Base-by-base conservation (phyloP, 2,329 filamentous ascomycete species). In the Fusarium aywerte region DNA sequence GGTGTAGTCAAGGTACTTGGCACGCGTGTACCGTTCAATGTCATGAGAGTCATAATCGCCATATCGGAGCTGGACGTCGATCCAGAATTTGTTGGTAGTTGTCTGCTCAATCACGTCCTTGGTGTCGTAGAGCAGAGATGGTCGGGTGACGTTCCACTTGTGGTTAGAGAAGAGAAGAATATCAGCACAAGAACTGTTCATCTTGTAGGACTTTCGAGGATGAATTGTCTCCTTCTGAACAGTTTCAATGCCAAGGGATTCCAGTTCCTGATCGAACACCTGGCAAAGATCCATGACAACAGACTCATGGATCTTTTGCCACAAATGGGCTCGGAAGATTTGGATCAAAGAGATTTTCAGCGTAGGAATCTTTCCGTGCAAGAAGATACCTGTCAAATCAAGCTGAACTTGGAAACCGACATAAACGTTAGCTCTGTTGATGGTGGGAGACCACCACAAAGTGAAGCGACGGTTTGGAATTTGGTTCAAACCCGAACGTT, bases 181-280 rank as follows among this genome's bases (percentile, higher is more conserved):
- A 78, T 99, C 96, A 6, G 96, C 96, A 75, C 96, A 98, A 58
- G 95, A 98, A 74, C 94, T 97, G 84, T 99, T 99, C 96, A 99
- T 99, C 88, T 99, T 99, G 88, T 99, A 99, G 6, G 93, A 97
- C 81, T 99, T 99, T 87, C 96, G 88, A 51, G 96, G 96, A 83
- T 99, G 96, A 61, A 99, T 99, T 0, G 96, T 98, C 82, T 99
- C 96, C 80, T 99, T 99, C 77, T 99, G 96, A 6, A 98, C 96
- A 3, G 93, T 96, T 80, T 99, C 96, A 59, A 99, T 97, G 33
- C 94, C 94, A 5, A 99, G 84, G 31, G 96, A 93, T 78, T 99
- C 96, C 40, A 99, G 83, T 77, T 99, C 96, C 76, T 98, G 95
- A 71, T 99, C 96, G 72, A 99, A 97, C 15, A 99, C 96, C 77